Evolutionary conservation across 352 stramenopile genomes (phyloP).

Genomic region (Phytophthora quininea): DNA sequence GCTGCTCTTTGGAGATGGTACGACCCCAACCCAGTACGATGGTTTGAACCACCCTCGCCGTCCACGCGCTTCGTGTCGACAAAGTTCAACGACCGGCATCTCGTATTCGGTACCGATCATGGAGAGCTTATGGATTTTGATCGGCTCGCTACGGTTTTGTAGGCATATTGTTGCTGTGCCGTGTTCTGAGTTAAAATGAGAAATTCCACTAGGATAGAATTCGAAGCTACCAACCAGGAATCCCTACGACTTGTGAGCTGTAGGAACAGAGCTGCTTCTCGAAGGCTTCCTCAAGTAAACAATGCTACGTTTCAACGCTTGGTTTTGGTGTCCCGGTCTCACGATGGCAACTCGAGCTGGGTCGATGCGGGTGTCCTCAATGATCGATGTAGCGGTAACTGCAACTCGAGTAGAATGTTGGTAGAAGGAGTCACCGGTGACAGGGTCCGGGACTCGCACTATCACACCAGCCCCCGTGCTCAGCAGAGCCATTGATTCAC

Average conservation of each 20-base stretch:
- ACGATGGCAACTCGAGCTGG: constrained; percentile 39
- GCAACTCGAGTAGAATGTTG: constrained; percentile 49
- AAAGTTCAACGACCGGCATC: constrained; percentile 74
- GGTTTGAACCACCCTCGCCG: constrained; percentile 62
- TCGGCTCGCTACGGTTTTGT: constrained; percentile 65
- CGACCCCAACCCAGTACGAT: constrained; percentile 74
- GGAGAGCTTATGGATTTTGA: constrained; percentile 84
- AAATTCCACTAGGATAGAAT: constrained; percentile 39
- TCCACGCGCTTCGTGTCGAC: constrained; percentile 68
- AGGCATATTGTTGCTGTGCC: constrained; percentile 6
- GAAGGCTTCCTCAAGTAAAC: constrained; percentile 66
- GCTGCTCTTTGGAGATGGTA: constrained; percentile 88
- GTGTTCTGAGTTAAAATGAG: constrained; percentile 20
- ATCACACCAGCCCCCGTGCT: constrained; percentile 59
- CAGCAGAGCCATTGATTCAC: constrained; percentile 47
- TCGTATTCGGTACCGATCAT: constrained; percentile 78
- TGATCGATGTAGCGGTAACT: constrained; percentile 8
- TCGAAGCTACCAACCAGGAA: background rate
- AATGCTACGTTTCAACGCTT: constrained; percentile 52
- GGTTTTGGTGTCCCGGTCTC: constrained; percentile 48
- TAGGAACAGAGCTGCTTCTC: background rate
- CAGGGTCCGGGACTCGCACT: constrained; percentile 38
- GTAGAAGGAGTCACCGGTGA: constrained; percentile 38
- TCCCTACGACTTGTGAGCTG: constrained; percentile 7
- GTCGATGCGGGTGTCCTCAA: background rate